Conservation (phyloP, 768 basidiomycete species). For the Rhizopogon vesiculosus region DNA sequence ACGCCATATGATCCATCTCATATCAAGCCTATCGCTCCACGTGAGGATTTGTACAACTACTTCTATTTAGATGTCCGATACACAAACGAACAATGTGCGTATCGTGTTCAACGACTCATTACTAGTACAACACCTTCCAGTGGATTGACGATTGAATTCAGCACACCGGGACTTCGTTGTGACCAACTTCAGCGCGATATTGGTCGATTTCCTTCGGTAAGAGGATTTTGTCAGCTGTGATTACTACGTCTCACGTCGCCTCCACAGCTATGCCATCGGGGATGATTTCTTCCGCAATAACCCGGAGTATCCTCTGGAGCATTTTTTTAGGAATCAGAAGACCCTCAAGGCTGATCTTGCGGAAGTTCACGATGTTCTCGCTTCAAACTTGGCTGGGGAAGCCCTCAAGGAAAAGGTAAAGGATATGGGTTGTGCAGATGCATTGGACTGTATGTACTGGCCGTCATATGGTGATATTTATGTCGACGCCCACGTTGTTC, state of each 20-base stretch:
- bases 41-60: conserved; percentile 12
- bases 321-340: not conserved
- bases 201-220: conserved; percentile 12
- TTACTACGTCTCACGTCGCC: not conserved
- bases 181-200: conserved; percentile 11
- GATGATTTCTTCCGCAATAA: conserved; percentile 5
- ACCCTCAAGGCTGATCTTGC: not conserved
- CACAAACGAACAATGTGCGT: not conserved
- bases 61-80: conserved; percentile 9
- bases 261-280: conserved; percentile 4
- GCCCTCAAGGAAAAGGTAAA: not conserved
- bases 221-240: not conserved
- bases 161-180: conserved; percentile 3
- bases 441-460: not conserved
- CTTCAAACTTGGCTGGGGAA: not conserved
- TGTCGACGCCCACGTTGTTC: not conserved
- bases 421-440: not conserved
- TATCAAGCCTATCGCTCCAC: conserved; percentile 6
- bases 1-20: not conserved
- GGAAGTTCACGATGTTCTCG: not conserved
- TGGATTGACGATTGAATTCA: not conserved
- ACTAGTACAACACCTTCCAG: no score
- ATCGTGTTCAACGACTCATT: not conserved
- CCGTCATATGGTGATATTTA: not conserved
- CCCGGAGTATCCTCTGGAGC: not conserved